Base-by-base conservation (phyloP, 1,284 basidiomycete species). In the Acaromyces ingoldii region DNA sequence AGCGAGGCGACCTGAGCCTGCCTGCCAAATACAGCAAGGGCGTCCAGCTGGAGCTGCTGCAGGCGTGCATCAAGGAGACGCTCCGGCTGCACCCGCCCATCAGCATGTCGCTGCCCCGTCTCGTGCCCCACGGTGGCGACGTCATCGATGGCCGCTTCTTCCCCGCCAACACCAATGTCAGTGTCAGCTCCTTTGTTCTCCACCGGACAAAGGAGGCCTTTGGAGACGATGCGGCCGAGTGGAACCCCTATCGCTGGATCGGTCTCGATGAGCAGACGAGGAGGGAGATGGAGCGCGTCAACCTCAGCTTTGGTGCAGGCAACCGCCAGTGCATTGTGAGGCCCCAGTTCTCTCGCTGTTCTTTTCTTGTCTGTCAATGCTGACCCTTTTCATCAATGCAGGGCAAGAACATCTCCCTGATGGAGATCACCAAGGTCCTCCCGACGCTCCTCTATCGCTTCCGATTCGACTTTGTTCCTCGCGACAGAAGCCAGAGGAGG, bases 1-100 rank as follows among this genome's bases (percentile, higher is more conserved):
- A 63, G 11, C 48, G 57, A 22, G 69, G 65, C 9, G 46, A 49
- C 15, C 54, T 70, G 7, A 40, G 51, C 11, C 44, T 59, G 22
- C 64, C 70, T 2, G 55, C 55, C 65, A 62, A 60, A 43, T 67
- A 73, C 33, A 63, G 57, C 7, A 57, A 62, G 9, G 70, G 61
- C 0, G 51, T 57, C 1, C 60, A 68, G 43, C 47, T 73, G 4
- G 54, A 58, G 21, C 70, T 67, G 22, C 47, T 72, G 2, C 62
- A 69, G 54, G 73, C 69, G 4, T 75, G 70, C 47, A 57, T 75
- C 51, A 75, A 75, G 53, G 73, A 75, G 49, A 58, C 62, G 0
- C 52, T 75, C 2, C 65, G 73, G 10, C 64, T 75, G 1, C 70
- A 73, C 22, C 73, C 73, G 2, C 67, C 73, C 13, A 72, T 75